Evolutionary conservation across 2,329 filamentous ascomycete species (phyloP), one percentile per base, ranked within the genome.

Genomic region (Penicillium sp.): DNA sequence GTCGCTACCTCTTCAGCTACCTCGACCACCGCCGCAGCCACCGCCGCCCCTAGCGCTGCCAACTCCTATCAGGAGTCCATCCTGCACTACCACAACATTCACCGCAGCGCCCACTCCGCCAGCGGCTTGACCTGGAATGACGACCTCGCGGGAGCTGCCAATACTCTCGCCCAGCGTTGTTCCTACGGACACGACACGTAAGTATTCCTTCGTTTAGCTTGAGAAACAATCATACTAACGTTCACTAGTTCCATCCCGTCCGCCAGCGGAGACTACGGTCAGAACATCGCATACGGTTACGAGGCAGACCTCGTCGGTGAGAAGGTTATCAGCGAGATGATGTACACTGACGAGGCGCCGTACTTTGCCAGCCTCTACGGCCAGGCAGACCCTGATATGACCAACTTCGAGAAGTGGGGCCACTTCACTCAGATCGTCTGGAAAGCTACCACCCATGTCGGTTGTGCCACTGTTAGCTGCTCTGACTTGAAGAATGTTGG

Each of bases 231-330:
- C n/a, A 16, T 21, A 47, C 60, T 48, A 45, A 62, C 50, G 16
- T 31, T 10, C 39, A 47, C 25, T 56, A 74, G 70, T 66, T 86
- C 82, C 66, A 72, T 78, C 27, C 78, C 60, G 81, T 78, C 50
- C 85, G 85, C 54, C 81, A 82, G 44, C 15, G 45, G 45, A 13
- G 9, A 10, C 5, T 95, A 94, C 70, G 94, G 94, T 62, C 94
- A 99, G 79, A 99, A 97, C 83, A 87, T 97, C 58, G 93, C 90
- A 70, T 87, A 87, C 59, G 81, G 87, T 64, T 81, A 84, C 59
- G 69, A 75, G 2, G 72, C 77, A n/a, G 76, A 74, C 59, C 82
- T 86, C 46, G 80, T 90, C 61, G 84, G 85, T 53, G 80, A 83
- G 62, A 86, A 88, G 65, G 87, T 93, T 71, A 90, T 87, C 68